A percentile compares a stretch with the other conserved stretches of the same genome.
Evolutionary conservation across 1,284 basidiomycete species (phyloP).

Genomic region (Trametes polyzona): DNA sequence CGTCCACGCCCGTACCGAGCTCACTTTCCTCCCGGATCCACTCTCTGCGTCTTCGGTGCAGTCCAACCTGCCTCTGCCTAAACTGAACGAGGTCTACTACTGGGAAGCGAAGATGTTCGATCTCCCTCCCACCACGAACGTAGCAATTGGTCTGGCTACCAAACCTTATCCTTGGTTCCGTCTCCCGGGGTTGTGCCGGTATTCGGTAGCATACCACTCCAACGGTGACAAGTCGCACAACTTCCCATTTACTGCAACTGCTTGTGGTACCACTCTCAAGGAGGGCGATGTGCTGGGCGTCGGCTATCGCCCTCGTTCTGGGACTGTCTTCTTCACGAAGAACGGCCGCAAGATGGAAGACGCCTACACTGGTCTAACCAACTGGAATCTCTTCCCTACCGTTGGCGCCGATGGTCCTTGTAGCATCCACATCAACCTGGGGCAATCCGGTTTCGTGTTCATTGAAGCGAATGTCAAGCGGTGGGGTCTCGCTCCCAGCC

Average conservation of each 20-base stretch:
- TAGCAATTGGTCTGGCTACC: conserved; percentile 90
- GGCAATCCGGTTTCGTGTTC: conserved; percentile 95
- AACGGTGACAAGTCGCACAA: conserved; percentile 98
- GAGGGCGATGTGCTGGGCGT: conserved; percentile 95
- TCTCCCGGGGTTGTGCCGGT: conserved; percentile 85
- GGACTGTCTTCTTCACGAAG: conserved; percentile 96
- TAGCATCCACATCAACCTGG: conserved; percentile 93
- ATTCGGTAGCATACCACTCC: conserved; percentile 96
- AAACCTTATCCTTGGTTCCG: conserved; percentile 95
- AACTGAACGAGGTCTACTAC: conserved; percentile 97
- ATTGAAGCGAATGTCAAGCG: conserved; percentile 99
- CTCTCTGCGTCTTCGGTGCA: conserved; percentile 91
- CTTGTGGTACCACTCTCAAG: conserved; percentile 85
- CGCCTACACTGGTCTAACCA: conserved; percentile 86
- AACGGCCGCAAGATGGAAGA: conserved; percentile 96
- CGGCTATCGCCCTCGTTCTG: conserved; percentile 90
- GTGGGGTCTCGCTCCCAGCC: conserved; percentile 95
- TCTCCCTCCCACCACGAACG: conserved; percentile 81
- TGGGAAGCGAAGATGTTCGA: conserved; percentile 99
- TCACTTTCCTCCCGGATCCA: conserved; percentile 95
- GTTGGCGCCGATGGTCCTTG: conserved; percentile 94
- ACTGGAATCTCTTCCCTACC: conserved; percentile 93
- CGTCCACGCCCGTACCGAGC: conserved; percentile 92
- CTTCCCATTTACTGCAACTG: conserved; percentile 89
- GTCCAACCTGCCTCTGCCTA: conserved; percentile 92